Evolutionary conservation across 2,329 filamentous ascomycete genomes (phyloP).

Genomic region (Endothia cerciana): DNA sequence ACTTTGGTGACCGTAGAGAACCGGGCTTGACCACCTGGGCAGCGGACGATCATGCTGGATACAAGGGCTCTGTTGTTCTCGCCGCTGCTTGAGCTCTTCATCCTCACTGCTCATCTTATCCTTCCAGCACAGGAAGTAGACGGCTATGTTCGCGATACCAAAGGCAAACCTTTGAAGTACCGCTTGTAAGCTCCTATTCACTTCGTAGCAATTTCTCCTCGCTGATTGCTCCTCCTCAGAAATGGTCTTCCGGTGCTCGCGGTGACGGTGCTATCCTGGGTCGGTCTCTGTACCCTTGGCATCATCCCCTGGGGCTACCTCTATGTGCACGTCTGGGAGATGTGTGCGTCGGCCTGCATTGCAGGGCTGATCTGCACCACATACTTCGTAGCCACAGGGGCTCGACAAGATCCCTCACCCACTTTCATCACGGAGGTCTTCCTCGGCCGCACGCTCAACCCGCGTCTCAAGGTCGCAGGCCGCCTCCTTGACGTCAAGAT

Average conservation of each 20-base stretch:
- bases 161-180: slow-evolving; percentile 23
- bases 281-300: slow-evolving; percentile 12
- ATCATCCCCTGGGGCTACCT: slow-evolving; percentile 21
- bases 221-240: not conserved
- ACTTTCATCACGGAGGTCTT: slow-evolving; percentile 12
- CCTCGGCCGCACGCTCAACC: slow-evolving; percentile 21
- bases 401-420: not conserved
- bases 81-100: slow-evolving; percentile 21
- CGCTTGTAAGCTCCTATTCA: slow-evolving; percentile 16
- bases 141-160: slow-evolving; percentile 24
- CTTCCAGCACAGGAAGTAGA: slow-evolving; percentile 19
- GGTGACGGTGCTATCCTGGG: slow-evolving; percentile 16
- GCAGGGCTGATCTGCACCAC: slow-evolving; percentile 14
- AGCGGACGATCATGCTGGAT: not conserved
- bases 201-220: not conserved
- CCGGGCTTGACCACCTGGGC: no score
- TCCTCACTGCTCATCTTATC: slow-evolving; percentile 22
- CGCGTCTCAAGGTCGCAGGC: not conserved
- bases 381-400: slow-evolving; percentile 10
- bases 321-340: slow-evolving; percentile 12
- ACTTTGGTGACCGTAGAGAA: no score
- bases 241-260: slow-evolving; percentile 20
- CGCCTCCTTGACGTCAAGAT: slow-evolving; percentile 24
- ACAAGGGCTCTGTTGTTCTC: slow-evolving; percentile 17
- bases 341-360: not conserved